phyloP scores from a whole-genome alignment of 768 basidiomycete species.

The Lactifluus echinatus region DNA sequence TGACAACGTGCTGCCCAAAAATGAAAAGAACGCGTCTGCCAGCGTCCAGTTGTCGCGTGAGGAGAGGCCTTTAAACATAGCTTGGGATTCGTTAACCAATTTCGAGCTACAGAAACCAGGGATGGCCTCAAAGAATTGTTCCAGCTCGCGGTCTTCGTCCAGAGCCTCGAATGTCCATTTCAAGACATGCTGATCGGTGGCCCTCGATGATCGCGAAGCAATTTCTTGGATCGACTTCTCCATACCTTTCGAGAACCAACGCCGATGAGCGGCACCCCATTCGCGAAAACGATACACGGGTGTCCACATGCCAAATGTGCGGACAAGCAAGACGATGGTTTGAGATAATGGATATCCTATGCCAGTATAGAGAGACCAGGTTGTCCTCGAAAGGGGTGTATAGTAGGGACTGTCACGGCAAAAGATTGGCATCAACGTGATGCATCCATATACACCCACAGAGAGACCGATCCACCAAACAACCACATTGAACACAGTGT shows the following conservation, averaged over 20 bases:
- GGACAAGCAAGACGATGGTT: background rate
- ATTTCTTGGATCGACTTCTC: background rate
- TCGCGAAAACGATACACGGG: background rate
- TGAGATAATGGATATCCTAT: background rate
- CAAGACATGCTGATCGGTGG: background rate
- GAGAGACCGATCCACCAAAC: background rate
- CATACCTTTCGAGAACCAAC: background rate
- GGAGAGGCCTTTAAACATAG: background rate
- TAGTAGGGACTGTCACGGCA: background rate
- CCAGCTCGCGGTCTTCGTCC: background rate
- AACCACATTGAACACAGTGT: background rate
- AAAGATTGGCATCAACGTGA: conserved; percentile 1
- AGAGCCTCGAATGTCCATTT: background rate
- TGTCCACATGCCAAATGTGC: too few relatives aligned
- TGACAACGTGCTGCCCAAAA: background rate
- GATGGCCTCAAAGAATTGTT: background rate
- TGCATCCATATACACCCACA: background rate
- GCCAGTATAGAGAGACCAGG: background rate
- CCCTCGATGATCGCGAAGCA: background rate
- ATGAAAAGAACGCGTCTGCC: background rate
- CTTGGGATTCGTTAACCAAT: background rate
- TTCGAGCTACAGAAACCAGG: background rate
- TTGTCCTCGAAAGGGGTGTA: background rate
- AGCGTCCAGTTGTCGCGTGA: background rate
- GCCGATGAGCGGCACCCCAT: too few relatives aligned